Conservation (phyloP, 352 stramenopile genomes). For the Phytophthora syringae region DNA sequence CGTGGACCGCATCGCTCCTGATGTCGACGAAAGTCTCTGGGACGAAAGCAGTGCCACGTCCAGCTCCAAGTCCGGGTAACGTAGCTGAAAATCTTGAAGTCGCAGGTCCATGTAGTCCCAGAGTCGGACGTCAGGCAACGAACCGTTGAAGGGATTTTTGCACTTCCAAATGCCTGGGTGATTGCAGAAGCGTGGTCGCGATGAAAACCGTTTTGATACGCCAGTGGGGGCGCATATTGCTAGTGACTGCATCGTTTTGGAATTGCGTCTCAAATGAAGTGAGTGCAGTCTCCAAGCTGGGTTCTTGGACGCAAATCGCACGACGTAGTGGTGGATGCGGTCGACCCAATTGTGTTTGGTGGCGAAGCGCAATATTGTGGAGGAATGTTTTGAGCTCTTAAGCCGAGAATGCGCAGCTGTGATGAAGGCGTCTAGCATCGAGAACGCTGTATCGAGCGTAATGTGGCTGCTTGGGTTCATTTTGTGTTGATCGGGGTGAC, state of each 20-base stretch:
- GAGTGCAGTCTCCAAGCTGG: conserved; percentile 28
- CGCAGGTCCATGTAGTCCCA: conserved; percentile 42
- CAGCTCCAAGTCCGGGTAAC: conserved; percentile 35
- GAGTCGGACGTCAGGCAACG: conserved; percentile 20
- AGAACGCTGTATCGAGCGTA: conserved; percentile 30
- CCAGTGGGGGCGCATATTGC: conserved; percentile 6
- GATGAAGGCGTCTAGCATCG: conserved; percentile 45
- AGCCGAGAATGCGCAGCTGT: conserved; percentile 1
- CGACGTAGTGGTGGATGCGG: conserved; percentile 42
- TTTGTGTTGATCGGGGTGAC: neutral
- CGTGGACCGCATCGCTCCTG: conserved; percentile 1
- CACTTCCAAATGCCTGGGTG: conserved; percentile 28
- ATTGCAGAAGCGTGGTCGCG: conserved; percentile 31
- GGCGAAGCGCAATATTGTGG: conserved; percentile 23
- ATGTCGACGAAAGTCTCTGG: conserved; percentile 11
- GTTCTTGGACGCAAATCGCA: conserved; percentile 21
- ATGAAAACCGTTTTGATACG: conserved; percentile 4
- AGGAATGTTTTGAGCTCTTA: neutral
- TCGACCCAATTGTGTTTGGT: conserved; percentile 49
- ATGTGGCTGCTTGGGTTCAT: conserved; percentile 17
- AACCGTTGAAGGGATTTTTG: conserved; percentile 12
- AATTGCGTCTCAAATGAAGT: conserved; percentile 17
- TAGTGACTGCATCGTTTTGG: neutral
- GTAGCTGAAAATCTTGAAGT: conserved; percentile 13
- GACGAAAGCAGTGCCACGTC: conserved; percentile 33